Conservation (phyloP, 176 grass and related monocot species). For the Puya raimondii region DNA sequence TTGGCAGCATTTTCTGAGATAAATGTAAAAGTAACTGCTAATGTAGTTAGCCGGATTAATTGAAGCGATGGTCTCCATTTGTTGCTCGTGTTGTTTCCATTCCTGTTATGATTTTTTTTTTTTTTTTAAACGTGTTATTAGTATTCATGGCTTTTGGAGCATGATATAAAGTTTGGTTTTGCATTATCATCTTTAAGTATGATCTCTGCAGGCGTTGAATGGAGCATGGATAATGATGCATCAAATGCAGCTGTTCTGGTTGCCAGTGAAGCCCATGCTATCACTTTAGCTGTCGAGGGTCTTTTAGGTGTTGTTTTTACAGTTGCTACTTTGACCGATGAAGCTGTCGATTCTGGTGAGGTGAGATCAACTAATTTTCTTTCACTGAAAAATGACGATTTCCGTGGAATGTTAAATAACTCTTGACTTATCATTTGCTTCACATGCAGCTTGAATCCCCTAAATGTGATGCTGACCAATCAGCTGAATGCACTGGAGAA, state of each 20-base stretch:
- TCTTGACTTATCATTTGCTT: constrained; percentile 27
- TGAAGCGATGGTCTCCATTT: too few species aligned
- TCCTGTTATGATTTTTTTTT: too few species aligned
- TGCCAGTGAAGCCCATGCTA: constrained; percentile 97
- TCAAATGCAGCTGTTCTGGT: constrained; percentile 97
- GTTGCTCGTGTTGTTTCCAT: too few species aligned
- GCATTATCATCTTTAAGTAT: too few species aligned
- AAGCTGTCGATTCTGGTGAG: constrained; percentile 85
- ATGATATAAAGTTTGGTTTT: too few species aligned
- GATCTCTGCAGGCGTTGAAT: constrained; percentile 68
- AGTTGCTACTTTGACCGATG: constrained; percentile 94
- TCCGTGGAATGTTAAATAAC: not conserved
- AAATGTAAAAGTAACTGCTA: too few species aligned
- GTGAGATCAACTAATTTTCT: constrained; percentile 38
- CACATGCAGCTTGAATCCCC: constrained; percentile 77
- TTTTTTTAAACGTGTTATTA: too few species aligned
- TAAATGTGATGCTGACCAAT: constrained; percentile 57
- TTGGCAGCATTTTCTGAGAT: too few species aligned
- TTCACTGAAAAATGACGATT: constrained; percentile 2
- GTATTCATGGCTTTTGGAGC: too few species aligned
- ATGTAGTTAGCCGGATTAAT: too few species aligned
- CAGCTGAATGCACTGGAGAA: constrained; percentile 52
- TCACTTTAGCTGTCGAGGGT: constrained; percentile 88
- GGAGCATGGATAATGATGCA: constrained; percentile 97
- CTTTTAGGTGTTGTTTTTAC: constrained; percentile 97